Evolutionary conservation across 805 yeast species (phyloP).

Genomic region (Starmerella potacharoeniae): DNA sequence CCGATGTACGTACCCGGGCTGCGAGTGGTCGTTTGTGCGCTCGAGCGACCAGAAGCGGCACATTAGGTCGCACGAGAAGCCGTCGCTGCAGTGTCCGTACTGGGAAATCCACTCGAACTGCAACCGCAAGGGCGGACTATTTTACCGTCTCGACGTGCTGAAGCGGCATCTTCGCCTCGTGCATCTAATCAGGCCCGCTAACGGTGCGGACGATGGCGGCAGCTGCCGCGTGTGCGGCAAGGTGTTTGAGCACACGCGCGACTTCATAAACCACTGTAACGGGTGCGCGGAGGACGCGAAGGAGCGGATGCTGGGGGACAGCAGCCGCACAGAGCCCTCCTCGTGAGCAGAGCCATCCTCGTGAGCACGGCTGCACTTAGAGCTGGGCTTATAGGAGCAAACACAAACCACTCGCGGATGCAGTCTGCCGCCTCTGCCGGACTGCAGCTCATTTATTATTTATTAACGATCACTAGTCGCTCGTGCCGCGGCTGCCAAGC

Average conservation of each 20-base stretch:
- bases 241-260: conserved; percentile 43
- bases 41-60: conserved; percentile 62
- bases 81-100: conserved; percentile 61
- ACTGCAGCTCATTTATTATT: neutral
- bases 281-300: conserved; percentile 40
- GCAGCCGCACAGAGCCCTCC: neutral
- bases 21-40: conserved; percentile 62
- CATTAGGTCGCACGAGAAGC: conserved; percentile 51
- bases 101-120: conserved; percentile 60
- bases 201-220: conserved; percentile 42
- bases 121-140: conserved; percentile 66
- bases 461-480: neutral
- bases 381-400: too few relatives aligned
- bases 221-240: conserved; percentile 56
- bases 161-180: conserved; percentile 62
- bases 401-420: neutral
- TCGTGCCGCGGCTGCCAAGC: neutral
- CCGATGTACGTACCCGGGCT: conserved; percentile 33
- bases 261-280: conserved; percentile 53
- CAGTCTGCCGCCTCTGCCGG: too few relatives aligned
- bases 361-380: neutral
- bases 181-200: conserved; percentile 43
- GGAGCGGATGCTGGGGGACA: neutral
- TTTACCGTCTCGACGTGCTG: conserved; percentile 60
- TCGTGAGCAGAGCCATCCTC: neutral